These are phyloP conservation scores for Hysterangium stoloniferum DNA, from an alignment of 768 basidiomycete genomes.

Conservation along the genomic window DNA sequence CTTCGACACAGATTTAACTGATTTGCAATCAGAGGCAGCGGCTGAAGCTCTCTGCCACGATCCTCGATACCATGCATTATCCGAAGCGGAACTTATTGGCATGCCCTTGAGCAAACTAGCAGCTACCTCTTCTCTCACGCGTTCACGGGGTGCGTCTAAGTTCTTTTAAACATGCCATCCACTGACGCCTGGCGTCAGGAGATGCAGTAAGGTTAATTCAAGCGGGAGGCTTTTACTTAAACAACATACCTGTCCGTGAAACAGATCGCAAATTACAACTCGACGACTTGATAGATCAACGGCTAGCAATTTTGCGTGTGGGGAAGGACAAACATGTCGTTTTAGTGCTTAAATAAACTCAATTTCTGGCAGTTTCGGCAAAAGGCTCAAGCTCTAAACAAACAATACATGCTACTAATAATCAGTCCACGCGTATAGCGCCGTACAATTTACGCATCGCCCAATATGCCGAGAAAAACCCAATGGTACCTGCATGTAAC, in stretches of 20 bases:
- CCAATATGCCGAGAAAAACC: conserved; percentile 88
- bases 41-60: conserved; percentile 56
- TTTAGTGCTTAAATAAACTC: conserved; percentile 30
- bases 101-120: conserved; percentile 55
- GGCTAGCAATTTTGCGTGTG: conserved; percentile 57
- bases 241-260: conserved; percentile 48
- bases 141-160: conserved; percentile 52
- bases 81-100: conserved; percentile 42
- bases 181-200: conserved; percentile 31
- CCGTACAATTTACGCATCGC: conserved; percentile 79
- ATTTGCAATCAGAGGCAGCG: conserved; percentile 48
- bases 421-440: conserved; percentile 68
- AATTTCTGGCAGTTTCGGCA: conserved; percentile 9
- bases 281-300: conserved; percentile 49
- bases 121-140: conserved; percentile 44
- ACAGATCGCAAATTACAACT: conserved; percentile 35
- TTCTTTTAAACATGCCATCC: background rate
- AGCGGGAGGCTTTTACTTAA: conserved; percentile 65
- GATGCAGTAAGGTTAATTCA: conserved; percentile 56
- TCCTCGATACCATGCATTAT: conserved; percentile 50
- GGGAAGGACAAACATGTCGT: conserved; percentile 69
- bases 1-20: conserved; percentile 31
- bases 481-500: conserved; percentile 66
- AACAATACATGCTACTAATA: conserved; percentile 2
- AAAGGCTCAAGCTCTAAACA: background rate